Conservation (phyloP, 805 yeast genomes). For the Lipomyces japonicus region DNA sequence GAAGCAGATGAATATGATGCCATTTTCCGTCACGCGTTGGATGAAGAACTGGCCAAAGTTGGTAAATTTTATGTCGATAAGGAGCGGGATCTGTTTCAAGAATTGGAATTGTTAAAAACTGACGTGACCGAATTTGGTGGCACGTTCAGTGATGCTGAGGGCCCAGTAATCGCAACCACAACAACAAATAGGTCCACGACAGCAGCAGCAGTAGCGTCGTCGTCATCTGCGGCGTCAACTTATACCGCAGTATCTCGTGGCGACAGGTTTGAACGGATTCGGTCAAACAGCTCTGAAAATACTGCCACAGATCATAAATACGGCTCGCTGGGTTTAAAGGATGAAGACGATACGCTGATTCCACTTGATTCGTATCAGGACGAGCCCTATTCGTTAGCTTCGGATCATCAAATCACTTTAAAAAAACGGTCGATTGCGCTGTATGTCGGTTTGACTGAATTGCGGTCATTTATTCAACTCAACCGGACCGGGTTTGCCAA, state of each 20-base stretch:
- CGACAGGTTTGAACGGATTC: slow-evolving; percentile 5
- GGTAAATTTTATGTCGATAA: slow-evolving; percentile 68
- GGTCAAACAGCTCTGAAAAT: background rate
- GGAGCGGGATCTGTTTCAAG: slow-evolving; percentile 54
- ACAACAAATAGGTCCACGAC: too few species aligned
- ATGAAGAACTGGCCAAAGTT: slow-evolving; percentile 70
- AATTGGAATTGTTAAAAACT: slow-evolving; percentile 53
- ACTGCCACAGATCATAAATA: background rate
- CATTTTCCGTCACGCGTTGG: slow-evolving; percentile 68
- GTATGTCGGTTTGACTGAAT: slow-evolving; percentile 74
- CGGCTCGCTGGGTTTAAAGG: background rate
- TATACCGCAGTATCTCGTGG: slow-evolving; percentile 11
- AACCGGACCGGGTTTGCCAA: slow-evolving; percentile 87
- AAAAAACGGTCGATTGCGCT: slow-evolving; percentile 62
- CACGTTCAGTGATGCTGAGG: background rate
- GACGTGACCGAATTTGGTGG: slow-evolving; percentile 63
- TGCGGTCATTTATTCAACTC: slow-evolving; percentile 76
- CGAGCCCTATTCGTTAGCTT: slow-evolving; percentile 34
- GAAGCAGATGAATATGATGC: slow-evolving; percentile 46
- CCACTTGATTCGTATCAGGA: slow-evolving; percentile 12
- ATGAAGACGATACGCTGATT: background rate
- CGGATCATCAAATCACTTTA: slow-evolving; percentile 58
- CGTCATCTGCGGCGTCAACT: slow-evolving; percentile 18
- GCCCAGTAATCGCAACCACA: too few species aligned
- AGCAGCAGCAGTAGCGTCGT: slow-evolving; percentile 3